These are phyloP conservation scores for Bathelium albidoporum DNA, from an alignment of 495 filamentous ascomycete species.

Conservation along the genomic window DNA sequence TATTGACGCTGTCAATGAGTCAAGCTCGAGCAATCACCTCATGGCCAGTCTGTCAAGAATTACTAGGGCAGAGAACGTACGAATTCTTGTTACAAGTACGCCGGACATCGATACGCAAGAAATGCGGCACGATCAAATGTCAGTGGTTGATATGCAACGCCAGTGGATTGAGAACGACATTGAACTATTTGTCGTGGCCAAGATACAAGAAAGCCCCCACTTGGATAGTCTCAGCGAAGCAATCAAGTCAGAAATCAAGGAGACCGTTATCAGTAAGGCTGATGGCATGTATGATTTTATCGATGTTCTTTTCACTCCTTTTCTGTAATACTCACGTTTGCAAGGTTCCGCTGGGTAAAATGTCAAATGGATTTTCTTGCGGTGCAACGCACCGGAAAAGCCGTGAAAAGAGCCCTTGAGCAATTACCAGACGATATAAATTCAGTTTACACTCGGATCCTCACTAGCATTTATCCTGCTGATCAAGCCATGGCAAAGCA, in stretches of 20 bases:
- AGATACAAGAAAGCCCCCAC: slow-evolving; percentile 2
- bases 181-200: background rate
- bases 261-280: background rate
- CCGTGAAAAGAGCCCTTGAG: slow-evolving; percentile 8
- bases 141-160: background rate
- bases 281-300: slow-evolving; percentile 8
- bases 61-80: background rate
- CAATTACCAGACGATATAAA: slow-evolving; percentile 7
- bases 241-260: slow-evolving; percentile 4
- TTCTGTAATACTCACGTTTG: background rate
- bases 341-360: slow-evolving; percentile 16
- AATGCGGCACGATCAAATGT: background rate
- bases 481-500: slow-evolving; percentile 9
- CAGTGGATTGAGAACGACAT: slow-evolving; percentile 5
- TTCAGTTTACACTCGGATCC: slow-evolving; percentile 9
- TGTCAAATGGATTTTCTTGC: slow-evolving; percentile 8
- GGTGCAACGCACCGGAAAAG: slow-evolving; percentile 8
- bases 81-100: slow-evolving; percentile 12
- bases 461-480: slow-evolving; percentile 4
- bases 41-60: background rate
- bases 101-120: background rate
- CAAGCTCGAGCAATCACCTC: background rate
- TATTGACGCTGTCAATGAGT: slow-evolving; percentile 14
- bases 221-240: slow-evolving; percentile 3
- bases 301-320: background rate